Base-by-base conservation (phyloP, 2,329 filamentous ascomycete species). In the Xylariaceae sp. region DNA sequence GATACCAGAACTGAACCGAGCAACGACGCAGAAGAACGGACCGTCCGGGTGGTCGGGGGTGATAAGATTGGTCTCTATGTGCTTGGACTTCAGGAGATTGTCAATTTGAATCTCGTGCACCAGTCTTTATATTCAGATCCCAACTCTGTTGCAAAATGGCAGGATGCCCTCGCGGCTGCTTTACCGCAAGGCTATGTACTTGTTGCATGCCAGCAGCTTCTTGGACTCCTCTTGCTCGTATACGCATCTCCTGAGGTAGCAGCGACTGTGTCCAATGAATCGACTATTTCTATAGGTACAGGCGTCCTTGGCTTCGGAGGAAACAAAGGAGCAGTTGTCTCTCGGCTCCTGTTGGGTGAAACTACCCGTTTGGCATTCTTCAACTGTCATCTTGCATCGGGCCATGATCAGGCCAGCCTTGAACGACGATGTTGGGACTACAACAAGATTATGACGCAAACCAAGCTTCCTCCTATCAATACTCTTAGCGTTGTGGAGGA, bases 401-500 rank as follows among this genome's bases (percentile, higher is more conserved):
- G 94, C 23, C 83, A 86, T 6, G 91, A 96, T 63, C 85, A 88
- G 58, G 77, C 82, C 20, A 84, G 90, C 50, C 72, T 96, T 18
- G 92, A 97, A 21, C 81, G 93, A 20, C 83, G 94, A 39, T 93
- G 92, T 61, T 97, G 92, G 92, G 94, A 99, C 69, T 87, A 88
- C 9, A 79, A 81, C 3, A 92, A 97, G 66, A 89, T 99, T 54
- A 67, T 87, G 30, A 79, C 79, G 45, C 86, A 92, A 42, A 88
- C 91, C 1, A 86, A 84, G 58, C 97, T 97, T 64, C 84, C 88
- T 6, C 86, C 91, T 0, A 81, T 95, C 6, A 77, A 78, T 32
- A 81, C 87, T 53, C 77, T 81, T 0, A 86, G 89, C 7, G 83
- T 88, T 5, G 75, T 82, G 1, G 79, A 85, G 30, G 84, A 86